These are phyloP conservation scores for Trametes elegans DNA, from an alignment of 768 basidiomycete species.

Conservation along the genomic window DNA sequence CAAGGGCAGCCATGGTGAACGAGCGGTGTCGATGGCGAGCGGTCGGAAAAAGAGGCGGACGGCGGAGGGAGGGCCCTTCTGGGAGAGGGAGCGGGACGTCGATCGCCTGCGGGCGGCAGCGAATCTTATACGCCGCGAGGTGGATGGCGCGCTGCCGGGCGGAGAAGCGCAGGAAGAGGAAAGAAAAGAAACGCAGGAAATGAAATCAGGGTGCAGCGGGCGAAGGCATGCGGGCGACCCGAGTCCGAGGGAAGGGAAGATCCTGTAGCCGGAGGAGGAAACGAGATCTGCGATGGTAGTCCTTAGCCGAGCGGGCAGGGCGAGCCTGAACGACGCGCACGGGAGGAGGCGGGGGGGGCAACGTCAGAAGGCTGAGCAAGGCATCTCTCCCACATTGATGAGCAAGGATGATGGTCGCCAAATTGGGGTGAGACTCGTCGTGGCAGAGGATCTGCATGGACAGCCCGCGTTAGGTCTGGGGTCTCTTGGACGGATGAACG, in stretches of 20 bases:
- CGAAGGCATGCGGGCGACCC: not conserved
- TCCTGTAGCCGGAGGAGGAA: not conserved
- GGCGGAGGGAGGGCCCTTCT: not conserved
- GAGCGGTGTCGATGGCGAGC: not conserved
- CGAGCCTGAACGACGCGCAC: not conserved
- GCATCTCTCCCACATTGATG: not conserved
- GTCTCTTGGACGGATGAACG: conserved; percentile 7
- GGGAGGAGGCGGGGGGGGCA: not conserved
- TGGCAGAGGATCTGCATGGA: not conserved
- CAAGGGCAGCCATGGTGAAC: conserved; percentile 13
- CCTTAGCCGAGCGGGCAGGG: not conserved
- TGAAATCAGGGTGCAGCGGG: not conserved
- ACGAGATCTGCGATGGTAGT: not conserved
- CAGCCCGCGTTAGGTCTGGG: not conserved
- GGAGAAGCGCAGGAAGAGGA: not conserved
- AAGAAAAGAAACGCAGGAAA: not conserved
- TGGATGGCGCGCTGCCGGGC: not conserved
- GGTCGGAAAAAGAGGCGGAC: not conserved
- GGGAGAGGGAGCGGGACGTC: not conserved
- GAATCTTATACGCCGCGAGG: too few species aligned
- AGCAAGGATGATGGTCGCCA: conserved; percentile 11
- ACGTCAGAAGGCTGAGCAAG: not conserved
- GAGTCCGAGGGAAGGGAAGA: not conserved
- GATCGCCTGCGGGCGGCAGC: too few species aligned
- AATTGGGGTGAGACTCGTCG: conserved; percentile 8